Percentiles rank a stretch among this genome's conserved stretches.
Conservation (phyloP, 306 rosid genomes). For the Cucumis cinereus region DNA sequence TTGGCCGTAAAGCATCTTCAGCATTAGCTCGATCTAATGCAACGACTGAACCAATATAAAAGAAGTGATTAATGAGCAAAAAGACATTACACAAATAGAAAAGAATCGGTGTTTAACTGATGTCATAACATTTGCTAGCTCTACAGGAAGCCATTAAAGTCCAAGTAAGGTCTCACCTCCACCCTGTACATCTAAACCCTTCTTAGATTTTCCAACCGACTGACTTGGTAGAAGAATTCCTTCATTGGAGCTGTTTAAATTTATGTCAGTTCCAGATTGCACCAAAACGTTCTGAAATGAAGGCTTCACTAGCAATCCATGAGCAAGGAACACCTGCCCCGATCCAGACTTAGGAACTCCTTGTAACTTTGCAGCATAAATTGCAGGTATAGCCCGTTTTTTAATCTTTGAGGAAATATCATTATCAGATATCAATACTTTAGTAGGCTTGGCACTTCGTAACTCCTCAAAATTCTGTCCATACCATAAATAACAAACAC, state of each 20-base stretch:
- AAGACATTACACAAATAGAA: not conserved
- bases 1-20: slow-evolving; percentile 79
- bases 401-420: slow-evolving; percentile 34
- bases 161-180: slow-evolving; percentile 30
- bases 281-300: slow-evolving; percentile 57
- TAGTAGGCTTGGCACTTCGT: slow-evolving; percentile 51
- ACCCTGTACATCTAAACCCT: slow-evolving; percentile 31
- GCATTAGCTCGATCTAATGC: slow-evolving; percentile 88
- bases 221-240: slow-evolving; percentile 77
- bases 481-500: slow-evolving; percentile 75
- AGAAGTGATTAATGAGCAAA: slow-evolving; percentile 20
- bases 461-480: slow-evolving; percentile 59
- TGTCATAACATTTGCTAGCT: no score
- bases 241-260: slow-evolving; percentile 49
- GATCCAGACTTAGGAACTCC: slow-evolving; percentile 43
- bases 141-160: no score
- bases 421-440: slow-evolving; percentile 49
- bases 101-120: not conserved
- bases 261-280: slow-evolving; percentile 56
- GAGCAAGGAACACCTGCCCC: slow-evolving; percentile 57
- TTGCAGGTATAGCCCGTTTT: slow-evolving; percentile 48
- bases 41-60: slow-evolving; percentile 40
- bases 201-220: slow-evolving; percentile 49
- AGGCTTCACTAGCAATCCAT: slow-evolving; percentile 72
- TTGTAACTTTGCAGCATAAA: slow-evolving; percentile 70